These are phyloP conservation scores for Solanum ahanhuiri DNA, from an alignment of 257 asterid species.

Conservation along the genomic window DNA sequence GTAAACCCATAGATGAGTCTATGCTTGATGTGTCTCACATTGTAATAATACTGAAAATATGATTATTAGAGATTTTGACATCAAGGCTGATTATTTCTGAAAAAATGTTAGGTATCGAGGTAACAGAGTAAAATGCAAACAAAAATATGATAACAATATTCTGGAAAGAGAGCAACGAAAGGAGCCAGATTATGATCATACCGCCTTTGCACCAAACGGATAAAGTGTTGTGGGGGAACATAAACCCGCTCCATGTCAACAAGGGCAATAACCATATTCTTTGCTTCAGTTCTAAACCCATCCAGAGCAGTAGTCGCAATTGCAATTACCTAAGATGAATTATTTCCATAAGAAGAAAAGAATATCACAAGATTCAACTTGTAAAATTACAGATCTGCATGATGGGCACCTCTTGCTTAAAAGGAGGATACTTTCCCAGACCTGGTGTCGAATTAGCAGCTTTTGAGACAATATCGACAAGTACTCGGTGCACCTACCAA, in stretches of 20 bases:
- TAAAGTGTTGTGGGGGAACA: constrained; percentile 19
- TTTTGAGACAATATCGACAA: constrained; percentile 74
- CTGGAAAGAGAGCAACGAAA: background rate
- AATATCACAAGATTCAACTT: background rate
- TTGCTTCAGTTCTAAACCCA: constrained; percentile 13
- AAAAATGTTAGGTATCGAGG: background rate
- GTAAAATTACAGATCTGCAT: background rate
- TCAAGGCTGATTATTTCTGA: background rate
- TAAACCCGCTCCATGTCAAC: constrained; percentile 32
- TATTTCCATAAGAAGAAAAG: background rate
- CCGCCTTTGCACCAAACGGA: constrained; percentile 70
- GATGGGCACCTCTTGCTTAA: constrained; percentile 74
- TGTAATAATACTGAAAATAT: background rate
- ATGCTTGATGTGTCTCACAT: background rate
- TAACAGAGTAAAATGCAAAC: background rate
- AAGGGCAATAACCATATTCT: constrained; percentile 18
- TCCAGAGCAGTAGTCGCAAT: constrained; percentile 16
- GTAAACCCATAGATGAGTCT: background rate
- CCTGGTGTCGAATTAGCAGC: constrained; percentile 98
- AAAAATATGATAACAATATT: background rate
- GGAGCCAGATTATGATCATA: constrained; percentile 16
- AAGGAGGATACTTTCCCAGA: constrained; percentile 97
- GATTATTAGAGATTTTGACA: background rate
- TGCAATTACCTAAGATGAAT: constrained; percentile 8
- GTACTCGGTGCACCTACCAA: constrained; percentile 86